Conservation (phyloP, 192 early-diverging fungal genomes). For the Backusella sp. region DNA sequence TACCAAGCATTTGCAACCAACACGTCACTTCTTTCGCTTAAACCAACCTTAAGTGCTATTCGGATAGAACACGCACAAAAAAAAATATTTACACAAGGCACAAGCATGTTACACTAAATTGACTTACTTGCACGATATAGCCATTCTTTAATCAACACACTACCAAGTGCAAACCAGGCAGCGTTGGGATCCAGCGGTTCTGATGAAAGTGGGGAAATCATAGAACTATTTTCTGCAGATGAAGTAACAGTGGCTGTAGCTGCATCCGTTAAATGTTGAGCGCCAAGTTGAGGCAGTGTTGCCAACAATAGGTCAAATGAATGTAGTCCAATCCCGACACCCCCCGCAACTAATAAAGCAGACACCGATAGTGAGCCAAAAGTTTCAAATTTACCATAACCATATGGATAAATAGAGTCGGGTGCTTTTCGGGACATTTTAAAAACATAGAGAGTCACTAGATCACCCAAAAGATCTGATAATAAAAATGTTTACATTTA, state of each 20-base stretch:
- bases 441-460: constrained; percentile 77
- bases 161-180: constrained; percentile 64
- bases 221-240: constrained; percentile 10
- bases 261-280: not conserved
- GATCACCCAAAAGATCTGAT: constrained; percentile 63
- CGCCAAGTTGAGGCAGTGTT: constrained; percentile 24
- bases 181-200: constrained; percentile 57
- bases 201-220: constrained; percentile 13
- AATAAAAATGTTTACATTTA: not conserved
- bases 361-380: constrained; percentile 68
- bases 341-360: constrained; percentile 65
- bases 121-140: constrained; percentile 62
- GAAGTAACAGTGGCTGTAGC: constrained; percentile 13
- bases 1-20: constrained; percentile 80
- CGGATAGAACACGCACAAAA: not conserved
- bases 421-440: constrained; percentile 60
- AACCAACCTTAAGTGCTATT: constrained; percentile 55
- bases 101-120: not conserved
- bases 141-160: constrained; percentile 71
- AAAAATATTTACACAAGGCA: not conserved
- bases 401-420: constrained; percentile 65
- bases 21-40: constrained; percentile 62
- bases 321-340: constrained; percentile 64
- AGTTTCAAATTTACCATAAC: constrained; percentile 65
- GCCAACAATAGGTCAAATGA: constrained; percentile 53